Evolutionary conservation across 306 rosid genomes (phyloP).

Genomic region (Herpetospermum pedunculosum): DNA sequence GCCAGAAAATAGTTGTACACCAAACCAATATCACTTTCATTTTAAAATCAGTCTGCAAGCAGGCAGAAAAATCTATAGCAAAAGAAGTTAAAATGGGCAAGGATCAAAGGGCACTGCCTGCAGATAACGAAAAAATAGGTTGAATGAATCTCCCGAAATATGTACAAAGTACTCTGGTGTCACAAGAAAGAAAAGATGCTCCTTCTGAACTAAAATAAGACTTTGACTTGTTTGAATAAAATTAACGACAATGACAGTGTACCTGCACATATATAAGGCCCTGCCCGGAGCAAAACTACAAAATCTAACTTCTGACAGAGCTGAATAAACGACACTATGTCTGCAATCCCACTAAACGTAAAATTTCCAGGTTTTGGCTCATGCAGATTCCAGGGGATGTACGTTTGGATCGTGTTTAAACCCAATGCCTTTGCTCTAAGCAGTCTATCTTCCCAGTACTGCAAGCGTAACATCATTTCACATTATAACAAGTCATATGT

Average conservation of each 20-base stretch:
- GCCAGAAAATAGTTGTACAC: not conserved
- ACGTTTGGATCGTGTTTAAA: constrained; percentile 78
- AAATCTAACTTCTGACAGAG: constrained; percentile 71
- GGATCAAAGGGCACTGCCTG: not conserved
- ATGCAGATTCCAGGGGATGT: constrained; percentile 92
- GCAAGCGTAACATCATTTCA: constrained; percentile 19
- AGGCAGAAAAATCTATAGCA: not conserved
- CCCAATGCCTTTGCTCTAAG: constrained; percentile 91
- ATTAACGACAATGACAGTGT: constrained; percentile 7
- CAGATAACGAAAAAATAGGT: not conserved
- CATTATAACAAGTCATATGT: constrained; percentile 12
- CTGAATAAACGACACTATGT: constrained; percentile 57
- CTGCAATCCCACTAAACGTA: constrained; percentile 65
- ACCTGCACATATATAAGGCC: constrained; percentile 94
- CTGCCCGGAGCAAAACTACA: constrained; percentile 77
- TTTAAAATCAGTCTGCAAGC: not conserved
- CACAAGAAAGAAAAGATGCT: not conserved
- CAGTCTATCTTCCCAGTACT: constrained; percentile 97
- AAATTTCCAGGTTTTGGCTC: constrained; percentile 63
- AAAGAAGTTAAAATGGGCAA: not conserved
- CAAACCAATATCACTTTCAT: not conserved
- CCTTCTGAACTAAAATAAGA: not conserved
- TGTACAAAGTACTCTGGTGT: not conserved
- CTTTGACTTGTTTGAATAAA: not conserved
- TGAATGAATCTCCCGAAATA: not conserved